phyloP scores from a whole-genome alignment of 331 rosid species.

The Phaseolus coccineus region DNA sequence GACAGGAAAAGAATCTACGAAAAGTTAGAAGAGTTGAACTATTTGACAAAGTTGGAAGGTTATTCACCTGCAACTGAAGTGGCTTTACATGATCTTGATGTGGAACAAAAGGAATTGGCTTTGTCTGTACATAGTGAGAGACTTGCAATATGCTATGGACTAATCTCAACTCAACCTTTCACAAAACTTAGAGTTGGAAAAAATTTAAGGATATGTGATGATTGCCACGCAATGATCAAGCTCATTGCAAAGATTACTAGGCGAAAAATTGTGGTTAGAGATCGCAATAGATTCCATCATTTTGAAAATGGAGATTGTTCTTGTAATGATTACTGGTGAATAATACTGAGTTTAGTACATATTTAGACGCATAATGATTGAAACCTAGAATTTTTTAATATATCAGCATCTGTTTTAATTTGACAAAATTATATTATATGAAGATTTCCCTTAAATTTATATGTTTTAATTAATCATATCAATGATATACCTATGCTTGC shows the following conservation, averaged over 20 bases:
- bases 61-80: slow-evolving; percentile 48
- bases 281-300: slow-evolving; percentile 59
- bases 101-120: slow-evolving; percentile 49
- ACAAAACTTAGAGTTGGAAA: slow-evolving; percentile 53
- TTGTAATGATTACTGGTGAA: slow-evolving; percentile 56
- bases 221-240: slow-evolving; percentile 58
- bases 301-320: slow-evolving; percentile 58
- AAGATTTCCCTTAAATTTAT: no score
- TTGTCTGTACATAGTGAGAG: slow-evolving; percentile 58
- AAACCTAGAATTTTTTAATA: no score
- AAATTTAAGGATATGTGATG: slow-evolving; percentile 54
- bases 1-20: slow-evolving; percentile 46
- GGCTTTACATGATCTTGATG: slow-evolving; percentile 52
- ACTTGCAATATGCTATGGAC: slow-evolving; percentile 54
- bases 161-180: slow-evolving; percentile 47
- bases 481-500: no score
- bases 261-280: slow-evolving; percentile 54
- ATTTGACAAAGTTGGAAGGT: slow-evolving; percentile 47
- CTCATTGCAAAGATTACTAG: slow-evolving; percentile 45
- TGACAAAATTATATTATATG: no score
- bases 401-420: no score
- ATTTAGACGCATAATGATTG: neutral
- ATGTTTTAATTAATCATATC: no score
- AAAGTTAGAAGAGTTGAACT: slow-evolving; percentile 49
- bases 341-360: neutral